Evolutionary conservation across 2,329 filamentous ascomycete species (phyloP).

Genomic region (Thyridium curvatum): DNA sequence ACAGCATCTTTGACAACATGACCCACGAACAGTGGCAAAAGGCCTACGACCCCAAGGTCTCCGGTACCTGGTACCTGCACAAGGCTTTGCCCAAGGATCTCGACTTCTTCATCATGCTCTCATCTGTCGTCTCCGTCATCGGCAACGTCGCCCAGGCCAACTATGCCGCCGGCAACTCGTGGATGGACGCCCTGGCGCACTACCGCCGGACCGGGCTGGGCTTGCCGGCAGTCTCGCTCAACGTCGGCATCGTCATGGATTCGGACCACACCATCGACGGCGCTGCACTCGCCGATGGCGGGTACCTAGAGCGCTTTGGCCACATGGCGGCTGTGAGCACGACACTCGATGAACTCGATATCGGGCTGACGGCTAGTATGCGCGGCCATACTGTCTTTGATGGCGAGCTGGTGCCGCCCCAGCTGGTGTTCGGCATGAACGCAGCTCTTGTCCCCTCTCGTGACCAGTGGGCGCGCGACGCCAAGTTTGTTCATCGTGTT

Average conservation of each 20-base stretch:
- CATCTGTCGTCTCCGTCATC: constrained; percentile 1
- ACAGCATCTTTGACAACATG: constrained; percentile 11
- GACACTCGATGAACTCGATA: too few relatives aligned
- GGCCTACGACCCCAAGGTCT: constrained; percentile 22
- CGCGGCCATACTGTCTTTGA: too few relatives aligned
- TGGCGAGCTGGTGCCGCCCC: too few relatives aligned
- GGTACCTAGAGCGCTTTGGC: too few relatives aligned
- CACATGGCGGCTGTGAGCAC: too few relatives aligned
- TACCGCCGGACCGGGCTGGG: constrained; percentile 15
- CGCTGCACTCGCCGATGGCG: too few relatives aligned
- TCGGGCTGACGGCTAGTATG: too few relatives aligned
- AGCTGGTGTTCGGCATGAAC: too few relatives aligned
- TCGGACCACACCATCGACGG: too few relatives aligned
- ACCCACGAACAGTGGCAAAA: constrained; percentile 8
- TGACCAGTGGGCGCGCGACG: too few relatives aligned
- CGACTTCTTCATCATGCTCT: constrained; percentile 7
- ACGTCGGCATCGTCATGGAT: constrained; percentile 22
- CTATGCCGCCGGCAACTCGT: constrained; percentile 25
- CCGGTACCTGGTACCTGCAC: constrained; percentile 31
- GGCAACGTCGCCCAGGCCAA: constrained; percentile 18
- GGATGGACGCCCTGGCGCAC: constrained; percentile 19
- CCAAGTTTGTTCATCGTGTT: too few relatives aligned
- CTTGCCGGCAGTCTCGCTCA: constrained; percentile 19
- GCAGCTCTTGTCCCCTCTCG: too few relatives aligned
- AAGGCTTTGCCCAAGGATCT: constrained; percentile 11